phyloP scores from a whole-genome alignment of 768 basidiomycete species.

The Auricularia sp. region DNA sequence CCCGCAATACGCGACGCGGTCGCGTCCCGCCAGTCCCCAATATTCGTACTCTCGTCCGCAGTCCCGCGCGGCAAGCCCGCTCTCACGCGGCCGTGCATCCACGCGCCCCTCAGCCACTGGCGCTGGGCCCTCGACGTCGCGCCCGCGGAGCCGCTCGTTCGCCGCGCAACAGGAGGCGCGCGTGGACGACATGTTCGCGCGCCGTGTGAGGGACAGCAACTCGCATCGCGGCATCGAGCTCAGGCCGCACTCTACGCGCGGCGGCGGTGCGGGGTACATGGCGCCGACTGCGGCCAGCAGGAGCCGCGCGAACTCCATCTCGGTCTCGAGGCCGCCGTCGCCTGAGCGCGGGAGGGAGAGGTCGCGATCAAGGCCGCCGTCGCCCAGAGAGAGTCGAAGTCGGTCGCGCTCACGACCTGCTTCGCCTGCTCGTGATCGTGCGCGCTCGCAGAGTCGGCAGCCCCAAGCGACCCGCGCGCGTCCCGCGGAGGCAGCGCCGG shows the following conservation, averaged over 20 bases:
- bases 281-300: background rate
- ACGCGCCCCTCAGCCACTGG: background rate
- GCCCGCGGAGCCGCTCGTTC: background rate
- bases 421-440: background rate
- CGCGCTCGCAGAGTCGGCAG: background rate
- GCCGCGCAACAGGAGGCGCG: background rate
- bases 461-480: background rate
- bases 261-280: background rate
- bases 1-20: background rate
- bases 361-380: background rate
- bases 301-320: background rate
- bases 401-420: background rate
- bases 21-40: background rate
- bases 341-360: background rate
- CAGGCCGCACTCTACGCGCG: background rate
- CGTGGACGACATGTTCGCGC: conserved; percentile 1
- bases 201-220: background rate
- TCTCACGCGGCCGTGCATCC: background rate
- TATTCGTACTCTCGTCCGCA: background rate
- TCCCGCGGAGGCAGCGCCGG: too few species aligned
- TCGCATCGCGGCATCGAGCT: background rate
- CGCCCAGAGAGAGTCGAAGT: background rate
- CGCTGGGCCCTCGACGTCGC: background rate
- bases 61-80: background rate
- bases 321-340: background rate